These are phyloP conservation scores for Rhizopogon vulgaris DNA, from an alignment of 768 basidiomycete genomes.

Conservation along the genomic window DNA sequence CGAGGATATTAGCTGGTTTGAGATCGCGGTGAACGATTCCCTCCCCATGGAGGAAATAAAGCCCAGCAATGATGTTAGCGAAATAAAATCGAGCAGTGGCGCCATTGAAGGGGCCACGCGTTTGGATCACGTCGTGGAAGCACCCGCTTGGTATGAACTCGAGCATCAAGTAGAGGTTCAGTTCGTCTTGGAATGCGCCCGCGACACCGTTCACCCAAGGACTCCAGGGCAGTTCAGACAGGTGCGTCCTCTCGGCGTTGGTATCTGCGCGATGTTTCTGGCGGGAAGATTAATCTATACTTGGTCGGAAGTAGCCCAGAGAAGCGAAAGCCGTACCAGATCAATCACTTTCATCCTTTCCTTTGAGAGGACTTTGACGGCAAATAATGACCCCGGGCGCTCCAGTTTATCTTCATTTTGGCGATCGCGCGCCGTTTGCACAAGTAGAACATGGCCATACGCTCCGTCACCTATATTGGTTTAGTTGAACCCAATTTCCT, in stretches of 20 bases:
- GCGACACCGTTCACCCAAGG: conserved; percentile 46
- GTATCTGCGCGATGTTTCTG: conserved; percentile 25
- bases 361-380: conserved; percentile 40
- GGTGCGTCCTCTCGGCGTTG: conserved; percentile 35
- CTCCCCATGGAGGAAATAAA: conserved; percentile 39
- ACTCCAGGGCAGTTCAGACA: conserved; percentile 43
- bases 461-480: conserved; percentile 32
- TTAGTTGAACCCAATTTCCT: conserved; percentile 3
- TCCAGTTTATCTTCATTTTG: conserved; percentile 26
- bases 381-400: conserved; percentile 33
- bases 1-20: conserved; percentile 52
- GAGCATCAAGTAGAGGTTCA: conserved; percentile 44
- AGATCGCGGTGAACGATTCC: conserved; percentile 50
- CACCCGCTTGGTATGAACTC: conserved; percentile 45
- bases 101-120: conserved; percentile 25
- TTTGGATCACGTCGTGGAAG: conserved; percentile 32
- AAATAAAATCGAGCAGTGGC: conserved; percentile 43
- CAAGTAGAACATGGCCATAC: conserved; percentile 38
- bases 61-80: conserved; percentile 44
- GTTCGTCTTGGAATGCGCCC: conserved; percentile 38
- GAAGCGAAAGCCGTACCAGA: conserved; percentile 13
- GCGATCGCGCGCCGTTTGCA: conserved; percentile 23
- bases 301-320: background rate
- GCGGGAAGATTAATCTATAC: background rate
- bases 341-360: conserved; percentile 27